A percentile compares a stretch with the other conserved stretches of the same genome.
Evolutionary conservation across 176 grass and related monocot genomes (phyloP).

Genomic region (Rhipidocladum racemiflorum): DNA sequence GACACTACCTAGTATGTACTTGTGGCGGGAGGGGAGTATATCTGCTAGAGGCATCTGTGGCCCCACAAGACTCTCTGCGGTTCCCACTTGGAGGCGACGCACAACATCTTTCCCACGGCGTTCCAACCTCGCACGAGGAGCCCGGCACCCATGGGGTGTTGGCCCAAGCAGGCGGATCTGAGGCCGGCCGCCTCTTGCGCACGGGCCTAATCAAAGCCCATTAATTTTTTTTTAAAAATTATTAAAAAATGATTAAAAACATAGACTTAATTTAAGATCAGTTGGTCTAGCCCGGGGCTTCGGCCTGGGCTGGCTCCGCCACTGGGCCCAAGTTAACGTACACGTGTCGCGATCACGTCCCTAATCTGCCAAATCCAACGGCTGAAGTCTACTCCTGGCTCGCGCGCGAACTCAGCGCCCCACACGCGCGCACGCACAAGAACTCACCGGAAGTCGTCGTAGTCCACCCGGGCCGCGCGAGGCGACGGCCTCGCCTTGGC

Average conservation of each 20-base stretch:
- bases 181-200: too few relatives aligned
- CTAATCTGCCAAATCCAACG: background rate
- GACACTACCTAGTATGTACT: too few relatives aligned
- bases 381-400: background rate
- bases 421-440: background rate
- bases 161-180: too few relatives aligned
- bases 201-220: too few relatives aligned
- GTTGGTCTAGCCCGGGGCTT: too few relatives aligned
- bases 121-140: background rate
- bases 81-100: background rate
- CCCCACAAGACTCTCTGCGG: background rate
- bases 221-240: too few relatives aligned
- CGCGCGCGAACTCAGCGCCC: background rate
- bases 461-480: constrained; percentile 27
- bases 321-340: too few relatives aligned
- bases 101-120: background rate
- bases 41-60: background rate
- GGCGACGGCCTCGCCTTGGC: constrained; percentile 7
- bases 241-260: too few relatives aligned
- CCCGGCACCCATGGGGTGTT: background rate
- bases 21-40: too few relatives aligned
- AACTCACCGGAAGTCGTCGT: constrained; percentile 68
- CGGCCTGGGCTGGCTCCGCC: too few relatives aligned
- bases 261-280: too few relatives aligned
- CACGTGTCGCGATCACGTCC: background rate